Evolutionary conservation across 352 stramenopile species (phyloP).

Genomic region (Phytophthora ramorum): DNA sequence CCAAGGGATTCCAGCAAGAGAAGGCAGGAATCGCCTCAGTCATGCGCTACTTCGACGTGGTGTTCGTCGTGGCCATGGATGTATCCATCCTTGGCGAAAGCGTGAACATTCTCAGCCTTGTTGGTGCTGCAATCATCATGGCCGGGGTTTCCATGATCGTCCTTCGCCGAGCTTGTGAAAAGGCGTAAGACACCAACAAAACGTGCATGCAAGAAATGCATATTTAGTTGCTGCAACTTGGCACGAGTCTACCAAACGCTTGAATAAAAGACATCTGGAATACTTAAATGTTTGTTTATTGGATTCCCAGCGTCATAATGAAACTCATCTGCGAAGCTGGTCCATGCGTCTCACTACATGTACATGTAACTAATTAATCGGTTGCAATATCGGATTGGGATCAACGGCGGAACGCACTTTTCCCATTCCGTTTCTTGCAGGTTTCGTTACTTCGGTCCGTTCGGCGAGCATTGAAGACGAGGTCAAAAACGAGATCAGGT

Average conservation of each 20-base stretch:
- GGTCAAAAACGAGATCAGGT: slow-evolving; percentile 4
- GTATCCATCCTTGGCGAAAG: slow-evolving; percentile 34
- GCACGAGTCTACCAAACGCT: neutral
- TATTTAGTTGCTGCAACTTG: neutral
- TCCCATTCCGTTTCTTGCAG: neutral
- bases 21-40: slow-evolving; percentile 47
- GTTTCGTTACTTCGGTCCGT: neutral
- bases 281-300: neutral
- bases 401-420: neutral
- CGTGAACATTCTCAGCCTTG: slow-evolving; percentile 33
- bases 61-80: slow-evolving; percentile 52
- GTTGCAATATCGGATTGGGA: neutral
- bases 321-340: neutral
- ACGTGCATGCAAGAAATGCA: neutral
- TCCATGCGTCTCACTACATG: no score
- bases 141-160: slow-evolving; percentile 37
- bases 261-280: neutral
- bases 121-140: slow-evolving; percentile 47
- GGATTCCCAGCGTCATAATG: neutral
- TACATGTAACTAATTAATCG: neutral
- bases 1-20: slow-evolving; percentile 47
- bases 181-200: slow-evolving; percentile 15
- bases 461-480: slow-evolving; percentile 1
- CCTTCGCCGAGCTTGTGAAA: slow-evolving; percentile 30
- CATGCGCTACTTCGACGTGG: slow-evolving; percentile 52